Percentiles rank a stretch among this genome's conserved stretches.
These are phyloP conservation scores for Agaricus sinodeliciosus DNA, from an alignment of 768 basidiomycete genomes.

Conservation along the genomic window DNA sequence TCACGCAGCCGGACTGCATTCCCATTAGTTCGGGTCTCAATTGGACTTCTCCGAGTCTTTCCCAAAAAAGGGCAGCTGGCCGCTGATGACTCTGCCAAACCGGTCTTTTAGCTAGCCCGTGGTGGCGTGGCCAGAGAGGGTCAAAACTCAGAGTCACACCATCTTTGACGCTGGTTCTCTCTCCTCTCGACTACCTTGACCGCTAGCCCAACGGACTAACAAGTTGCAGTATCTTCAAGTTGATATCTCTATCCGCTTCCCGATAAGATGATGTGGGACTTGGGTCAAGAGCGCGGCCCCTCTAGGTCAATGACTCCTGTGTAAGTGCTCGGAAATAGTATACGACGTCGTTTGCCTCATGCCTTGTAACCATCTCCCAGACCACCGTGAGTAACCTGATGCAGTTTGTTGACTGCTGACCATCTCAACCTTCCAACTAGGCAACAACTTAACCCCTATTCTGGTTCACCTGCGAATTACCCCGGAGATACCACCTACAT, in stretches of 20 bases:
- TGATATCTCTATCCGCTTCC: no score
- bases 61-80: no score
- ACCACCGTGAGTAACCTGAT: conserved; percentile 18
- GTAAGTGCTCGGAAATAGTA: conserved; percentile 15
- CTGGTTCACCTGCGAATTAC: background rate
- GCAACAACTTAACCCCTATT: background rate
- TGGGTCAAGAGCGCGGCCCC: conserved; percentile 2
- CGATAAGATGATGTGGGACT: conserved; percentile 37
- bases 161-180: background rate
- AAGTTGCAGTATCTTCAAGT: no score
- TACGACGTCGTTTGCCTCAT: background rate
- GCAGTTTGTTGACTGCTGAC: background rate
- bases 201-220: no score
- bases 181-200: background rate
- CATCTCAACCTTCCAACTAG: background rate
- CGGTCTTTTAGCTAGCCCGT: no score
- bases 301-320: conserved; percentile 16
- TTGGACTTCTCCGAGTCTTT: no score
- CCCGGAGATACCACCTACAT: conserved; percentile 7
- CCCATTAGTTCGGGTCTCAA: no score
- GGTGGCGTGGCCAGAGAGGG: no score
- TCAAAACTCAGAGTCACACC: background rate
- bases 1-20: no score
- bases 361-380: conserved; percentile 13
- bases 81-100: no score